Evolutionary conservation across 495 filamentous ascomycete species (phyloP).

Genomic region (Annulohypoxylon stygium): DNA sequence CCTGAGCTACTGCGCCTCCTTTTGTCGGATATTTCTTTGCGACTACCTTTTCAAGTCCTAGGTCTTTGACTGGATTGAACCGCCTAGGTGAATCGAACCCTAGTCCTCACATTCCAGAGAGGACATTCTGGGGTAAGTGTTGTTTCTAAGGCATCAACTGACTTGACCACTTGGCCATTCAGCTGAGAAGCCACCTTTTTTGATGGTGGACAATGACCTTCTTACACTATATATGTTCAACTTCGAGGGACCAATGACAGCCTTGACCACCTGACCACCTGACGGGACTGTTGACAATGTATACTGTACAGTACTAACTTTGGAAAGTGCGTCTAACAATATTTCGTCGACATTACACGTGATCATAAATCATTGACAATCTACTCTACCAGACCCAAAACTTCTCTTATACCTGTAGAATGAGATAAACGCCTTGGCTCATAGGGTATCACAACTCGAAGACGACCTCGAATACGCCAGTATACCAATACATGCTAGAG

Average conservation of each 20-base stretch:
- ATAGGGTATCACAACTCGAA: slow-evolving; percentile 7
- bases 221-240: background rate
- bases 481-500: background rate
- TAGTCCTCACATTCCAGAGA: background rate
- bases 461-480: background rate
- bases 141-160: background rate
- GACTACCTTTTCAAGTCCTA: background rate
- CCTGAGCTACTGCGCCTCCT: slow-evolving; percentile 1
- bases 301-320: background rate
- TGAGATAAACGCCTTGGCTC: background rate
- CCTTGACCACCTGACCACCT: background rate
- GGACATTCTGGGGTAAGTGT: background rate
- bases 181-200: background rate
- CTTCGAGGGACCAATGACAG: background rate
- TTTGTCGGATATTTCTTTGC: background rate
- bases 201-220: background rate
- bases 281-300: background rate
- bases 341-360: background rate
- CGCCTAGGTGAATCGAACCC: background rate
- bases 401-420: background rate
- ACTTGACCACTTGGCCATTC: background rate
- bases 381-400: background rate
- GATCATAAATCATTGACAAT: slow-evolving; percentile 2
- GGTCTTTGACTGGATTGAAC: background rate
- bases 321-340: background rate